Evolutionary conservation across 352 stramenopile genomes (phyloP).

Genomic region (Achlya hypogyna): DNA sequence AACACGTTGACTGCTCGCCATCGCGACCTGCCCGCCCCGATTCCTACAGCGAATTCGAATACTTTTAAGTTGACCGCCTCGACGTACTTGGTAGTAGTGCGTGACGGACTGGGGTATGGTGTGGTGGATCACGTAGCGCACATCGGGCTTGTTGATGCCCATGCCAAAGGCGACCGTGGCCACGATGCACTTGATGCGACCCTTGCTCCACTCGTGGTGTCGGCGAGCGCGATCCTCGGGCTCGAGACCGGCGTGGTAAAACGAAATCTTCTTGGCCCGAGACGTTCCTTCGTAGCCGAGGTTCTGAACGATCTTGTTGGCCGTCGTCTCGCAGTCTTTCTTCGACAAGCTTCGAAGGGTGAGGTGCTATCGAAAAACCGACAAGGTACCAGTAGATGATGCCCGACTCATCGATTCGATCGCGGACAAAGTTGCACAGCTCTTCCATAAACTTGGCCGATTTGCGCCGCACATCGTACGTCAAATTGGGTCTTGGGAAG

Average conservation of each 20-base stretch:
- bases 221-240: constrained; percentile 59
- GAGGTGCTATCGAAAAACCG: neutral
- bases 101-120: constrained; percentile 83
- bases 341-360: constrained; percentile 57
- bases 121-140: constrained; percentile 85
- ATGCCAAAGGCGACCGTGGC: constrained; percentile 84
- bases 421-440: constrained; percentile 60
- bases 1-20: constrained; percentile 72
- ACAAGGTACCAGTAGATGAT: constrained; percentile 79
- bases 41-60: constrained; percentile 33
- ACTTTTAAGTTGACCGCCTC: neutral
- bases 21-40: constrained; percentile 73
- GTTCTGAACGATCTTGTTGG: constrained; percentile 68
- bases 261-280: constrained; percentile 63
- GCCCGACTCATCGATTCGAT: constrained; percentile 79
- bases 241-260: constrained; percentile 76
- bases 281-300: constrained; percentile 63
- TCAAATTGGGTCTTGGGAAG: constrained; percentile 57
- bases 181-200: constrained; percentile 84
- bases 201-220: constrained; percentile 84
- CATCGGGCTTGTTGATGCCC: constrained; percentile 85
- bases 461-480: constrained; percentile 78
- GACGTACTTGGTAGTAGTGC: constrained; percentile 78
- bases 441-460: constrained; percentile 71
- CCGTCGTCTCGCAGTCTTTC: constrained; percentile 79